These are phyloP conservation scores for Theileria luwenshuni DNA, from an alignment of 169 alveolate genomes.

Conservation along the genomic window DNA sequence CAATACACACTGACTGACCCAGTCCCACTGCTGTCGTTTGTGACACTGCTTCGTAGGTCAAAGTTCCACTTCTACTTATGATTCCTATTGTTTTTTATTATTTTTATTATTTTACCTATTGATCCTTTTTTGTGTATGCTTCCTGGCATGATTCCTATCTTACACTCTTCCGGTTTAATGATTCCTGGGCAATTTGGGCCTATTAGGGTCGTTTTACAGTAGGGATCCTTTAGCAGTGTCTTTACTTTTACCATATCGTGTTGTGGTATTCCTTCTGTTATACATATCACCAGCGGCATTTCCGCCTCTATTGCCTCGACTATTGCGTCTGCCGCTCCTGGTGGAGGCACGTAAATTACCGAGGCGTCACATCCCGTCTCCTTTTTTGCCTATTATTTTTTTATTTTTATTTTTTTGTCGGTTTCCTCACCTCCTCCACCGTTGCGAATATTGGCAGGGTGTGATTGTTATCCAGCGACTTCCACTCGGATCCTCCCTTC, in stretches of 20 bases:
- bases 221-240: slow-evolving; percentile 75
- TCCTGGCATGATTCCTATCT: slow-evolving; percentile 99
- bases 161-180: slow-evolving; percentile 97
- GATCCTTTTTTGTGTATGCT: slow-evolving; percentile 90
- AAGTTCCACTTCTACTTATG: slow-evolving; percentile 92
- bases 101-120: slow-evolving; percentile 73
- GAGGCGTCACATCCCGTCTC: slow-evolving; percentile 93
- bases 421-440: slow-evolving; percentile 57
- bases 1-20: slow-evolving; percentile 97
- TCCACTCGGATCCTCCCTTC: slow-evolving; percentile 86
- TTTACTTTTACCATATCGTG: slow-evolving; percentile 96
- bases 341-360: slow-evolving; percentile 95
- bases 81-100: slow-evolving; percentile 61
- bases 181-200: slow-evolving; percentile 99
- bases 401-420: slow-evolving; percentile 32
- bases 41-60: slow-evolving; percentile 97
- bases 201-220: slow-evolving; percentile 86
- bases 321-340: slow-evolving; percentile 93
- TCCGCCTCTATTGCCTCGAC: slow-evolving; percentile 94
- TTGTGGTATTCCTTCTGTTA: slow-evolving; percentile 97
- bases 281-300: slow-evolving; percentile 92
- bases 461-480: slow-evolving; percentile 70
- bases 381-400: slow-evolving; percentile 61
- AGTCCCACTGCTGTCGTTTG: slow-evolving; percentile 95
- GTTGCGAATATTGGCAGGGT: slow-evolving; percentile 78